These are phyloP conservation scores for Polytrichum commune DNA, from an alignment of 225 moss, liverwort and hornwort genomes.

Conservation along the genomic window DNA sequence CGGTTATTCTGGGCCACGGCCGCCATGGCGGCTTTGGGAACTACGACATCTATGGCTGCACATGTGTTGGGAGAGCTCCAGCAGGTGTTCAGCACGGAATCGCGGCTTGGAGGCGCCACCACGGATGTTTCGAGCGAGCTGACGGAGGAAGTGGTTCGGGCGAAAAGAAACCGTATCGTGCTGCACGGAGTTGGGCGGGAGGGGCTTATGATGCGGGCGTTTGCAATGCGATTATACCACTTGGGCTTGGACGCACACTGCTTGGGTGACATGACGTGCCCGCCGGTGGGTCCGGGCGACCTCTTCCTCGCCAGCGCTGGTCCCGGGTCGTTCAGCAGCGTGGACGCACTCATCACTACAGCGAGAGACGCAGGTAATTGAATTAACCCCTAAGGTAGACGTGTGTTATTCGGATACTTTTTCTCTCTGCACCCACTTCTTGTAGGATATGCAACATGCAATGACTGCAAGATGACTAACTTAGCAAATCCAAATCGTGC, in stretches of 20 bases:
- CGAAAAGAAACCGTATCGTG: constrained; percentile 52
- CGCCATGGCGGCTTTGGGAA: too few relatives aligned
- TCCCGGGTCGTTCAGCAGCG: constrained; percentile 81
- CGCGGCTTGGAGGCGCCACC: constrained; percentile 30
- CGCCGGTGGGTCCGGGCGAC: constrained; percentile 65
- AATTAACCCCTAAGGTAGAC: too few relatives aligned
- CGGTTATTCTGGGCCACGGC: too few relatives aligned
- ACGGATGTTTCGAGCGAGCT: constrained; percentile 33
- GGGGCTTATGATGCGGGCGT: constrained; percentile 89
- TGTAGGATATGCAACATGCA: too few relatives aligned
- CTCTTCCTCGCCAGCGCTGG: constrained; percentile 86
- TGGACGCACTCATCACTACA: constrained; percentile 77
- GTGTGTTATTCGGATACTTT: too few relatives aligned
- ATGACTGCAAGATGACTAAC: too few relatives aligned
- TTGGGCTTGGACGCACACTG: constrained; percentile 70
- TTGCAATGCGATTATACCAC: constrained; percentile 85
- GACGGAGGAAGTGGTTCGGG: constrained; percentile 51
- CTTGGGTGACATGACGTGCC: constrained; percentile 85
- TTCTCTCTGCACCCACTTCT: too few relatives aligned
- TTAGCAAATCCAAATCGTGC: too few relatives aligned
- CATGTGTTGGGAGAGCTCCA: constrained; percentile 74
- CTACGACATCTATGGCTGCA: constrained; percentile 45
- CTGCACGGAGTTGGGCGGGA: constrained; percentile 89
- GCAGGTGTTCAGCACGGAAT: constrained; percentile 64
- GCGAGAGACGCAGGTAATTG: constrained; percentile 54